Conservation (phyloP, 192 early-diverging fungal genomes). For the Dimargaris verticillata region DNA sequence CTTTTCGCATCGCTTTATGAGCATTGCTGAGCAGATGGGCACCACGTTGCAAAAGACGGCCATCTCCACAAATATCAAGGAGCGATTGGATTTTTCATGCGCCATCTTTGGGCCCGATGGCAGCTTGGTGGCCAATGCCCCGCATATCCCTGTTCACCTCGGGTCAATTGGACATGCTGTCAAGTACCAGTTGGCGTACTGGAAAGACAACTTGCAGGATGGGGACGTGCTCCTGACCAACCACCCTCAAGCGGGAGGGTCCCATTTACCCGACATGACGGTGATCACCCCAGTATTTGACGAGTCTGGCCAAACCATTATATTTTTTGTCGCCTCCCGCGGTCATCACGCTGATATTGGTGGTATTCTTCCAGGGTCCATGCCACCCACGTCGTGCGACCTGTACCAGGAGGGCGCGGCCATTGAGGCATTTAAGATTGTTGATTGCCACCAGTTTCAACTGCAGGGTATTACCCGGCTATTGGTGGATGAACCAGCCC, state of each 20-base stretch:
- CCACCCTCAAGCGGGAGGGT: constrained; percentile 88
- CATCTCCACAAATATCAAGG: constrained; percentile 95
- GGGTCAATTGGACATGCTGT: constrained; percentile 92
- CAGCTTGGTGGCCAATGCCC: constrained; percentile 71
- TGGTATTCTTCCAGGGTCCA: constrained; percentile 60
- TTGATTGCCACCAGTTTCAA: constrained; percentile 67
- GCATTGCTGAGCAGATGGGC: constrained; percentile 96
- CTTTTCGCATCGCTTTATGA: constrained; percentile 94
- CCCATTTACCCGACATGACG: constrained; percentile 90
- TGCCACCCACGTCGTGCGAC: constrained; percentile 87
- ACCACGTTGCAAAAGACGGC: constrained; percentile 84
- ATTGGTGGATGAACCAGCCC: constrained; percentile 65
- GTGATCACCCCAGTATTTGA: constrained; percentile 91
- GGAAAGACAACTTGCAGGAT: constrained; percentile 46
- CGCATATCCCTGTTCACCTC: constrained; percentile 84
- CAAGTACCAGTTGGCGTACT: constrained; percentile 70
- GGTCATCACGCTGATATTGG: constrained; percentile 95
- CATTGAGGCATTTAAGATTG: constrained; percentile 75
- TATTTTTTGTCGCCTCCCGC: constrained; percentile 90
- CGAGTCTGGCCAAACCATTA: constrained; percentile 39
- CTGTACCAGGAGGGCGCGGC: constrained; percentile 92
- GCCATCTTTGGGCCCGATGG: constrained; percentile 84
- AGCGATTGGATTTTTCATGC: constrained; percentile 93
- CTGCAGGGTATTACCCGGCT: constrained; percentile 56
- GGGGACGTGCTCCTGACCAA: constrained; percentile 93